A percentile compares a stretch with the other conserved stretches of the same genome.
Evolutionary conservation across 2,329 filamentous ascomycete genomes (phyloP).

Genomic region (Xylaria sp.): DNA sequence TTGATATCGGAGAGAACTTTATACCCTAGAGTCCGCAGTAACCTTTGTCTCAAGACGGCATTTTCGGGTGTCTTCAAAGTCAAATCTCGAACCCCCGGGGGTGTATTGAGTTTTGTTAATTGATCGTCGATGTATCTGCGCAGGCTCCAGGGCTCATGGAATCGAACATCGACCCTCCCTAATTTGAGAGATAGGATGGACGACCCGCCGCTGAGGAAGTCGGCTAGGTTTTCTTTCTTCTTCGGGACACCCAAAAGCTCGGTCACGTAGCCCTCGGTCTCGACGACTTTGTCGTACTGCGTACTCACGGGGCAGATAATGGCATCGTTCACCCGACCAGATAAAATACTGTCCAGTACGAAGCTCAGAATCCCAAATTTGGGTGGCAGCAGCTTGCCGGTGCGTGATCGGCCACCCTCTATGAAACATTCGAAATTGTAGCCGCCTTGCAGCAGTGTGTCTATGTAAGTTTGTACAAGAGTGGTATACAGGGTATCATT

Average conservation of each 20-base stretch:
- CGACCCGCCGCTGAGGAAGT: slow-evolving; percentile 83
- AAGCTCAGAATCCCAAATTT: slow-evolving; percentile 97
- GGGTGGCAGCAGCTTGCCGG: slow-evolving; percentile 89
- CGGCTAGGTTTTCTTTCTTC: slow-evolving; percentile 88
- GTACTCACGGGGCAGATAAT: slow-evolving; percentile 96
- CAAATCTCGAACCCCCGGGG: slow-evolving; percentile 54
- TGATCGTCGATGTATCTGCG: slow-evolving; percentile 82
- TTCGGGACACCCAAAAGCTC: slow-evolving; percentile 94
- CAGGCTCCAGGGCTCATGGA: slow-evolving; percentile 95
- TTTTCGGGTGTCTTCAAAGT: slow-evolving; percentile 55
- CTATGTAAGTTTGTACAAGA: slow-evolving; percentile 95
- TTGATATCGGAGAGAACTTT: slow-evolving; percentile 95
- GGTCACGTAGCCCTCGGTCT: slow-evolving; percentile 95
- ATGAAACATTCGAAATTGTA: slow-evolving; percentile 98
- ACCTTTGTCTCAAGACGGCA: slow-evolving; percentile 66
- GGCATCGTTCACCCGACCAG: slow-evolving; percentile 84
- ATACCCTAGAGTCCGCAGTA: slow-evolving; percentile 88
- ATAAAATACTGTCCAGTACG: slow-evolving; percentile 86
- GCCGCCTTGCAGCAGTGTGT: slow-evolving; percentile 86
- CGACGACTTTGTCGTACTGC: slow-evolving; percentile 98
- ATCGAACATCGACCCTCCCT: slow-evolving; percentile 91
- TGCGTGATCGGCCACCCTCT: slow-evolving; percentile 89
- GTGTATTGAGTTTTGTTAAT: slow-evolving; percentile 59
- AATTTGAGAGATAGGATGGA: slow-evolving; percentile 88
- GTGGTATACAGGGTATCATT: slow-evolving; percentile 90